Evolutionary conservation across 768 basidiomycete genomes (phyloP).

Genomic region (Tephrocybe sp.): DNA sequence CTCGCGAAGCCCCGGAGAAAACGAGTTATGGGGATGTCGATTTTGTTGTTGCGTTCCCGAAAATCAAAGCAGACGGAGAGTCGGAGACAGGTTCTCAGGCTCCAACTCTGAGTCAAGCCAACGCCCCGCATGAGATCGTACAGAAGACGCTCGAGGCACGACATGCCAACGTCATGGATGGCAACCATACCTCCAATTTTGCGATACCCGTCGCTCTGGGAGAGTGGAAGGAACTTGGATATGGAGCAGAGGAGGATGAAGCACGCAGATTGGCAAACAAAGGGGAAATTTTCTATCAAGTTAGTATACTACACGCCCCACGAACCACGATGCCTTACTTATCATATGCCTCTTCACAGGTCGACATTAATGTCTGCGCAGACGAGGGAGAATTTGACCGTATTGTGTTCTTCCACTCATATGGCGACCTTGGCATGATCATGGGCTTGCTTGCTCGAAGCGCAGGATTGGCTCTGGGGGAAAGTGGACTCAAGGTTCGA

Average conservation of each 20-base stretch:
- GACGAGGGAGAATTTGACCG: conserved; percentile 49
- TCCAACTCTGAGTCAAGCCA: conserved; percentile 16
- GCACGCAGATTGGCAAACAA: conserved; percentile 21
- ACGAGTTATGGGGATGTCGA: conserved; percentile 68
- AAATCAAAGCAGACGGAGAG: conserved; percentile 6
- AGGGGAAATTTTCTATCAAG: conserved; percentile 42
- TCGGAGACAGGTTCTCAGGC: too few relatives aligned
- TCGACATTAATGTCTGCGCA: conserved; percentile 61
- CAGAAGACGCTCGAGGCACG: neutral
- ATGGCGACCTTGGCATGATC: conserved; percentile 75
- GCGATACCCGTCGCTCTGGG: conserved; percentile 44
- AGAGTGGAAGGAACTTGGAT: conserved; percentile 33
- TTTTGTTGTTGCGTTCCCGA: conserved; percentile 55
- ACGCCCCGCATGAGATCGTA: conserved; percentile 16
- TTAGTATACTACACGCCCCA: too few relatives aligned
- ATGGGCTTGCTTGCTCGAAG: conserved; percentile 53
- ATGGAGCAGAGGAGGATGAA: conserved; percentile 25
- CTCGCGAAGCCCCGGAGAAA: conserved; percentile 66
- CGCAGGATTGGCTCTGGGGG: conserved; percentile 46
- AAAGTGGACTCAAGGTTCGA: conserved; percentile 53
- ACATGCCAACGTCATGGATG: conserved; percentile 4
- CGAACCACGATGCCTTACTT: too few relatives aligned
- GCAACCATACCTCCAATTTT: conserved; percentile 57
- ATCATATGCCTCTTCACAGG: conserved; percentile 34
- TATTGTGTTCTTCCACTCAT: conserved; percentile 54